Conservation (phyloP, 805 yeast species). For the Spathaspora hagerdaliae region DNA sequence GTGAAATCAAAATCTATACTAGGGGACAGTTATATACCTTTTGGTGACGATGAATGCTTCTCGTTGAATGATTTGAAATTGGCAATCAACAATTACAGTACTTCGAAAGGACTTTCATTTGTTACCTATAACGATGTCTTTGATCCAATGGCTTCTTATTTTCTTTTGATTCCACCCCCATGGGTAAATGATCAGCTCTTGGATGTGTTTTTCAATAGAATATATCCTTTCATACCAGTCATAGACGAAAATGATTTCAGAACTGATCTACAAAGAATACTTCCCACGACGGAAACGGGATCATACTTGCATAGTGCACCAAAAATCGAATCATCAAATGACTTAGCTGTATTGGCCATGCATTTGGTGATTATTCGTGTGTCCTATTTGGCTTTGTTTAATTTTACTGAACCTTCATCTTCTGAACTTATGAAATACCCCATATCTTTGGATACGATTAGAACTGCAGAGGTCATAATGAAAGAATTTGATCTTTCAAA, state of each 20-base stretch:
- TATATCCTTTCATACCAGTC: conserved; percentile 12
- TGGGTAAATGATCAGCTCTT: conserved; percentile 1
- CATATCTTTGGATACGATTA: conserved; percentile 12
- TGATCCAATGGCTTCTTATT: conserved; percentile 5
- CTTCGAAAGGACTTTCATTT: conserved; percentile 1
- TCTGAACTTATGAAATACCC: conserved; percentile 4
- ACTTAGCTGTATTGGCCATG: conserved; percentile 14
- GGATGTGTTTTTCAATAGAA: conserved; percentile 8
- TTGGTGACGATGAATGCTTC: neutral
- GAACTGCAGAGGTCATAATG: conserved; percentile 15
- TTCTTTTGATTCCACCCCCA: conserved; percentile 1
- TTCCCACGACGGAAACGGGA: conserved; percentile 1
- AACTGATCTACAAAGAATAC: conserved; percentile 1
- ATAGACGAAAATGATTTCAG: conserved; percentile 12
- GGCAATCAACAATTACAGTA: conserved; percentile 2
- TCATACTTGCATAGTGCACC: neutral
- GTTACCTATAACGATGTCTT: neutral
- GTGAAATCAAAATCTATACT: neutral
- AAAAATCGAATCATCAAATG: conserved; percentile 8
- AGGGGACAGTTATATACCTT: conserved; percentile 5
- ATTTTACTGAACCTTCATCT: neutral
- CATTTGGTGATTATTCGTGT: conserved; percentile 11
- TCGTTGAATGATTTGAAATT: conserved; percentile 1
- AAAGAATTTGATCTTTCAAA: conserved; percentile 16
- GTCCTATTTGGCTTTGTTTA: conserved; percentile 8